phyloP scores from a whole-genome alignment of 2,329 filamentous ascomycete genomes.

The Curvularia verruculosa region DNA sequence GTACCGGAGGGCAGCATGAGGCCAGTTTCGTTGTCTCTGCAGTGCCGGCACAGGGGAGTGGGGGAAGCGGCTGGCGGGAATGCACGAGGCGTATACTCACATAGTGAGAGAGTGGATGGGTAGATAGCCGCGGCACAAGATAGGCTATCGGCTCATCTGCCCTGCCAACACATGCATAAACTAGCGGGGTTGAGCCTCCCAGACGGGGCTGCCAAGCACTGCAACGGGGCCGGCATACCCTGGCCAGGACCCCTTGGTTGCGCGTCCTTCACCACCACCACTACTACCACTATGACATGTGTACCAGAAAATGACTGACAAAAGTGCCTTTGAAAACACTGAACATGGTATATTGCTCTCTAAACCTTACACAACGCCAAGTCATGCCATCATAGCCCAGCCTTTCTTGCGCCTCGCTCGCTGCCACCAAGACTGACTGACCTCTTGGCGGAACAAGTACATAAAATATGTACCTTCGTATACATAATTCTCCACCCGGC shows the following conservation, averaged over 20 bases:
- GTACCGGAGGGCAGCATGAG: background rate
- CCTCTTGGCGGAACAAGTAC: background rate
- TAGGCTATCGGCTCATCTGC: constrained; percentile 5
- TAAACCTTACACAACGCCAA: constrained; percentile 15
- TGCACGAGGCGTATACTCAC: background rate
- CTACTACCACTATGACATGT: background rate
- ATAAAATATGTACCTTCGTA: no score
- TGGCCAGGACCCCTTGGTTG: background rate
- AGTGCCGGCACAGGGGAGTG: background rate
- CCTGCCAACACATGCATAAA: constrained; percentile 17
- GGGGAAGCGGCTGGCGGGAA: background rate
- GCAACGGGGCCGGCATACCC: background rate
- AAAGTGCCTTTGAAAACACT: constrained; percentile 7
- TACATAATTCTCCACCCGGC: no score
- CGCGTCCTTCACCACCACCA: background rate
- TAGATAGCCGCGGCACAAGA: constrained; percentile 7
- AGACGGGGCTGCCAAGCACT: background rate
- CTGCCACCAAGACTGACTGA: background rate
- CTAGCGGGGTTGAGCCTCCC: constrained; percentile 16
- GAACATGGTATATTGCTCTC: constrained; percentile 31
- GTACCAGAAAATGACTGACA: background rate
- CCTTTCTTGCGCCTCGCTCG: background rate
- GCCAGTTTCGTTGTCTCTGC: background rate
- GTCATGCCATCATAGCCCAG: constrained; percentile 17
- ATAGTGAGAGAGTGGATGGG: background rate